Evolutionary conservation across 805 yeast genomes (phyloP).

Genomic region (Nakazawaea laoshanensis): DNA sequence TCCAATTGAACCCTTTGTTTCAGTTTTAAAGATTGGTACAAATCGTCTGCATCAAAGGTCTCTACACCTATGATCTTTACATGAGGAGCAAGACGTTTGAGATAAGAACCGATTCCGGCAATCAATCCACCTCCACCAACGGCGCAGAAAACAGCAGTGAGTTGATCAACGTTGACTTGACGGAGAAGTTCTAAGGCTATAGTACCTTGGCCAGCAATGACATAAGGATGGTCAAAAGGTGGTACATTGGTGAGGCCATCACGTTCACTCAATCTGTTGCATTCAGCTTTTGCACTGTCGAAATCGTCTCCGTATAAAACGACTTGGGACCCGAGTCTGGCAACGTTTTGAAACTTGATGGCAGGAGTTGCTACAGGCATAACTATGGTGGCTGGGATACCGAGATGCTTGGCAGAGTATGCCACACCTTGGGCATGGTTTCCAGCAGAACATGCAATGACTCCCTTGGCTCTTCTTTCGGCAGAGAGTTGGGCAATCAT

Average conservation of each 20-base stretch:
- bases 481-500: slow-evolving; percentile 83
- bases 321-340: slow-evolving; percentile 89
- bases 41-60: slow-evolving; percentile 92
- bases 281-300: slow-evolving; percentile 90
- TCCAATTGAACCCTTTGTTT: slow-evolving; percentile 48
- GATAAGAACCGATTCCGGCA: slow-evolving; percentile 83
- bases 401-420: slow-evolving; percentile 73
- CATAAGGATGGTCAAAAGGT: slow-evolving; percentile 98
- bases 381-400: slow-evolving; percentile 91
- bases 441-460: slow-evolving; percentile 97
- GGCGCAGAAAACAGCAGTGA: slow-evolving; percentile 84
- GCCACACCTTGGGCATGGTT: slow-evolving; percentile 99
- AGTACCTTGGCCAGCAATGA: slow-evolving; percentile 98
- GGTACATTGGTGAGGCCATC: slow-evolving; percentile 84
- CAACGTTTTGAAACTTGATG: slow-evolving; percentile 86
- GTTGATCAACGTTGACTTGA: slow-evolving; percentile 69
- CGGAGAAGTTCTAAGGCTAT: slow-evolving; percentile 88
- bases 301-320: slow-evolving; percentile 91
- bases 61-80: slow-evolving; percentile 94
- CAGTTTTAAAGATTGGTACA: slow-evolving; percentile 57
- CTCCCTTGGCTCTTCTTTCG: slow-evolving; percentile 70
- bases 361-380: slow-evolving; percentile 98
- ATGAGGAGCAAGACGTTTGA: slow-evolving; percentile 96
- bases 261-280: slow-evolving; percentile 59
- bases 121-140: slow-evolving; percentile 97